A percentile compares a stretch with the other conserved stretches of the same genome.
Evolutionary conservation across 371 early-diverging fungal species (phyloP).

Genomic region (Choanephora cucurbitarum): DNA sequence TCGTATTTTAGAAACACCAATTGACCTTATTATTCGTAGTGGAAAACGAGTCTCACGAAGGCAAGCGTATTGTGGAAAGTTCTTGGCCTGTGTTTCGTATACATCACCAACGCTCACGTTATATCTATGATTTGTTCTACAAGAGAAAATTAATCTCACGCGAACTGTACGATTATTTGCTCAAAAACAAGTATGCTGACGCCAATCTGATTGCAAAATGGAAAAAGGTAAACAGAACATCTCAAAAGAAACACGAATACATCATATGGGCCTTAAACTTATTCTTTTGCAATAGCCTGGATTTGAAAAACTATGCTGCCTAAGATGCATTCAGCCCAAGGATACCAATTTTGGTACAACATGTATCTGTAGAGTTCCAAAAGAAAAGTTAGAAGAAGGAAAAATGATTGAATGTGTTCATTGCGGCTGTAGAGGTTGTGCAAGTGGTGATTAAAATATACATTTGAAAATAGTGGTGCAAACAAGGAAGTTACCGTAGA

Average conservation of each 20-base stretch:
- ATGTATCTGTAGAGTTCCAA: slow-evolving; percentile 98
- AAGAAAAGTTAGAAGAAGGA: slow-evolving; percentile 85
- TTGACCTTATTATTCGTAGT: slow-evolving; percentile 54
- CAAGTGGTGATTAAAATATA: slow-evolving; percentile 51
- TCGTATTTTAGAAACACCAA: slow-evolving; percentile 1
- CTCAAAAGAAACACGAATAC: too few species aligned
- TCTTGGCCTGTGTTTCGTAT: slow-evolving; percentile 96
- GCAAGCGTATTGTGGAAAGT: slow-evolving; percentile 92
- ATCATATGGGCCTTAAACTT: neutral
- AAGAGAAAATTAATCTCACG: slow-evolving; percentile 92
- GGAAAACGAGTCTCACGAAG: slow-evolving; percentile 94
- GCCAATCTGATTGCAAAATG: slow-evolving; percentile 96
- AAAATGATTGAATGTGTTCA: slow-evolving; percentile 91
- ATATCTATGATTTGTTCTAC: slow-evolving; percentile 94
- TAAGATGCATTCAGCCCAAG: slow-evolving; percentile 95
- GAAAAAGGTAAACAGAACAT: slow-evolving; percentile 80
- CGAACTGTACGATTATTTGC: slow-evolving; percentile 89
- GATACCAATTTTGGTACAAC: slow-evolving; percentile 98
- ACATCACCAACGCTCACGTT: slow-evolving; percentile 97
- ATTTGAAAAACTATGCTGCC: slow-evolving; percentile 98
- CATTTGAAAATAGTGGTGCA: too few species aligned
- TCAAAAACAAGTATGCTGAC: slow-evolving; percentile 93
- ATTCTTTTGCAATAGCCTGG: slow-evolving; percentile 70
- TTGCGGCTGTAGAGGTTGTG: slow-evolving; percentile 90
- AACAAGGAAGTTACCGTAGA: neutral